Base-by-base conservation (phyloP, 192 early-diverging fungal genomes). In the Geranomyces michiganensis region DNA sequence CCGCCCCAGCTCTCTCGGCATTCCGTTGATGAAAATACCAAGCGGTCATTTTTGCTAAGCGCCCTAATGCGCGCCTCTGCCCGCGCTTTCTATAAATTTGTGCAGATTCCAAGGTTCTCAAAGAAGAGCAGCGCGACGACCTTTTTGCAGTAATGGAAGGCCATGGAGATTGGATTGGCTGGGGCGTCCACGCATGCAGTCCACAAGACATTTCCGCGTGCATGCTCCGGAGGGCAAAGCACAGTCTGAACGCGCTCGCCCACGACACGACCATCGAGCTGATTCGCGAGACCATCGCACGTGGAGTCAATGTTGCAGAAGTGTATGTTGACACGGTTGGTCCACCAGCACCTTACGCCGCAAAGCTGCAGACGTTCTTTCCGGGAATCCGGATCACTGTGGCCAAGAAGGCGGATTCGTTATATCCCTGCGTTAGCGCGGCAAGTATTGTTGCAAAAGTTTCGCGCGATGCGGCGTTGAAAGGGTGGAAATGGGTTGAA, bases 241-340 rank as follows among this genome's bases (percentile, higher is more conserved):
- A 94, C 72, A 99, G 94, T 67, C 79, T 99, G 24, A 99, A 99
- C 68, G 84, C 87, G 22, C 77, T 97, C 66, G 96, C 97, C 0
- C 96, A 99, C 71, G 92, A 95, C 55, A 91, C 95, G 0, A 99
- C 97, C 0, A 95, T 97, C 19, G 78, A 86, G 59, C 77, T 99
- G 10, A 92, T 99, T 41, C 74, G 80, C 5, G 80, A 88, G 6
- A 84, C 87, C 0, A 59, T 96, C 10, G 80, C 75, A 15, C 74
- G 76, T 12, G 90, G 88, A 3, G 80, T 96, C 1, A 84, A 88
- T 13, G 60, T 99, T 12, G 79, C 72, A 21, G 90, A 95, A 79
- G 90, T 99, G 43, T 98, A 89, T 78, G 86, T 99, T 1, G 97
- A 99, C 77, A 97, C 97, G 0, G 96, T 99, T 24, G 97, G 97